Evolutionary conservation across 1,284 basidiomycete genomes (phyloP), one percentile per base, ranked within the genome.

Genomic region (Waitea zeae): DNA sequence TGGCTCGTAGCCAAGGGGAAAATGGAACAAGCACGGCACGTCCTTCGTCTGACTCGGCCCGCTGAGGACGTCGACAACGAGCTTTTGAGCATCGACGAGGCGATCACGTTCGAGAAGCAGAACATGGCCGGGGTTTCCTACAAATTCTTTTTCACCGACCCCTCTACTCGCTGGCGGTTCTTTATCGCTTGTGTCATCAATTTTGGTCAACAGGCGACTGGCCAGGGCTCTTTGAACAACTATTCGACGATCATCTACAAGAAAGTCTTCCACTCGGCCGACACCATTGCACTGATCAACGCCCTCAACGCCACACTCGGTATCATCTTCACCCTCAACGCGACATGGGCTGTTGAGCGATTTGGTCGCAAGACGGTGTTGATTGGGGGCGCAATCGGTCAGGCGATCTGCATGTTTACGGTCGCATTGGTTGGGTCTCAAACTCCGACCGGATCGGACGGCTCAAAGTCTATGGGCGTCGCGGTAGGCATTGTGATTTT

Each of bases 241-340:
- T 36, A 36, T 14, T 36, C 35, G 11, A 36, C 35, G 4, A 36
- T 36, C 29, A 36, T 36, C 20, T 36, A 36, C 30, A 33, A 24
- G 19, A 36, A 36, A 15, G 35, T 36, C 3, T 36, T 36, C 29
- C 19, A 17, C 30, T 32, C 14, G 14, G 33, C 31, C 30, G 31
- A 29, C 9, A 36, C 35, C 5, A 17, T 36, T 3, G 30, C 31
- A 20, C 12, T 36, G 15, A 36, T 36, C 15, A 36, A 36, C 14
- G 35, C 35, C 4, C 12, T 36, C 3, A 36, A 36, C 30, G 35
- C 35, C 12, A 33, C 35, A n/a, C 20, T 36, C 5, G 35, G 35
- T 19, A 36, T 36, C 12, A n/a, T 36, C 3, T 36, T 36, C 35
- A 36, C 35, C 12, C 15, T 36, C 5, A 36, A 36, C 17, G 35